phyloP scores from a whole-genome alignment of 192 early-diverging fungal genomes.

The Entomortierella parvispora region DNA sequence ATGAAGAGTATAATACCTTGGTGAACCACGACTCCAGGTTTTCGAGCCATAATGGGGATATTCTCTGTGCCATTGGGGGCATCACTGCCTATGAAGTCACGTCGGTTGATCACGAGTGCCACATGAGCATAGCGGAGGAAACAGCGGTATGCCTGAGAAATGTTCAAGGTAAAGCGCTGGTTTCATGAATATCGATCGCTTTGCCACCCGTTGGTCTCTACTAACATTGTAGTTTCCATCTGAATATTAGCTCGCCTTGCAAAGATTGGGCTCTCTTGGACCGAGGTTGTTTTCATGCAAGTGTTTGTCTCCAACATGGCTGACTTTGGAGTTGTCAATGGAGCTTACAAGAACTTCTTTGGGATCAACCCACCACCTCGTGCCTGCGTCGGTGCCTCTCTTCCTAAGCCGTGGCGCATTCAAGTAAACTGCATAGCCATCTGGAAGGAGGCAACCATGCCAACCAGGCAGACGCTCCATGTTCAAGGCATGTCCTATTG shows the following conservation, averaged over 20 bases:
- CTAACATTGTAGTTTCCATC: too few species aligned
- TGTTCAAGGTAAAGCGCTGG: conserved; percentile 47
- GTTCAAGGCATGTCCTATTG: conserved; percentile 90
- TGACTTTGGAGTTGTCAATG: conserved; percentile 71
- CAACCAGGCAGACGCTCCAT: conserved; percentile 70
- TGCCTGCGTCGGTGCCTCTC: conserved; percentile 67
- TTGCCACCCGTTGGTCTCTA: neutral
- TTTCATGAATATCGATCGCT: neutral
- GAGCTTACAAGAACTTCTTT: conserved; percentile 73
- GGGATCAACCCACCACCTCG: conserved; percentile 80
- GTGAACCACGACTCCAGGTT: neutral
- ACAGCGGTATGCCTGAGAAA: conserved; percentile 56
- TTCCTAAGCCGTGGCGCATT: conserved; percentile 53
- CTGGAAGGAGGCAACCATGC: conserved; percentile 5
- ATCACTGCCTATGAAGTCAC: conserved; percentile 54
- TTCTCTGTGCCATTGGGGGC: conserved; percentile 50
- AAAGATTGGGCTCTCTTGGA: conserved; percentile 56
- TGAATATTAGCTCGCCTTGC: conserved; percentile 57
- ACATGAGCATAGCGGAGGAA: conserved; percentile 57
- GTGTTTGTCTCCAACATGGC: conserved; percentile 75
- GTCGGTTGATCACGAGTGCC: neutral
- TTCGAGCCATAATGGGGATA: conserved; percentile 11
- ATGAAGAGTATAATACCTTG: neutral
- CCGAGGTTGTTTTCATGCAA: conserved; percentile 71
- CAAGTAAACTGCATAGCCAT: conserved; percentile 75